Evolutionary conservation across 1,284 basidiomycete genomes (phyloP).

Genomic region (Trametes hirsuta): DNA sequence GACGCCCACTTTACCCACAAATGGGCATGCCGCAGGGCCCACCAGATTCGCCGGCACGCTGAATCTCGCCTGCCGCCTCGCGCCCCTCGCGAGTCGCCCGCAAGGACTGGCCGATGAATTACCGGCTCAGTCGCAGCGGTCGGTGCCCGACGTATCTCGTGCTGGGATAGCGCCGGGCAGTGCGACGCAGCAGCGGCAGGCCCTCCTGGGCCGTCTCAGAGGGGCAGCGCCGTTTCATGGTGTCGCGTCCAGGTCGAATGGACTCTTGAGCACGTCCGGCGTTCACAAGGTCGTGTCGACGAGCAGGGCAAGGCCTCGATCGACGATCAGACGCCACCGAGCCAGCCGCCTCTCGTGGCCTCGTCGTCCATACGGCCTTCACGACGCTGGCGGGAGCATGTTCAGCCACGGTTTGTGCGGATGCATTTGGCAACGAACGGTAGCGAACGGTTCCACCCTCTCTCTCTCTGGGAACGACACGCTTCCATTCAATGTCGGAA

Average conservation of each 20-base stretch:
- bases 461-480: too few relatives aligned
- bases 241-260: too few relatives aligned
- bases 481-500: too few relatives aligned
- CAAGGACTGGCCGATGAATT: background rate
- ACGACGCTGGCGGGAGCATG: background rate
- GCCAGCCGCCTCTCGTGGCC: background rate
- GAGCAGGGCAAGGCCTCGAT: background rate
- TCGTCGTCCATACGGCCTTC: background rate
- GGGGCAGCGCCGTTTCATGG: too few relatives aligned
- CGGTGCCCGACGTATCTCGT: too few relatives aligned
- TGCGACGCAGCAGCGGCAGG: background rate
- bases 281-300: too few relatives aligned
- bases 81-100: background rate
- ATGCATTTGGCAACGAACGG: background rate
- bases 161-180: background rate
- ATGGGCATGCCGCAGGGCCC: constrained; percentile 16
- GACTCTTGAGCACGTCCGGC: too few relatives aligned
- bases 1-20: constrained; percentile 9
- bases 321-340: constrained; percentile 1
- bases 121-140: background rate
- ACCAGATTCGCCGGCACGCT: background rate
- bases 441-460: background rate
- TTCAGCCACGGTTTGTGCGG: background rate
- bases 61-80: background rate
- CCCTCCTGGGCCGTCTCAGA: too few relatives aligned